These are phyloP conservation scores for Colletotrichum neosansevieriae DNA, from an alignment of 2,329 filamentous ascomycete genomes.

Conservation along the genomic window DNA sequence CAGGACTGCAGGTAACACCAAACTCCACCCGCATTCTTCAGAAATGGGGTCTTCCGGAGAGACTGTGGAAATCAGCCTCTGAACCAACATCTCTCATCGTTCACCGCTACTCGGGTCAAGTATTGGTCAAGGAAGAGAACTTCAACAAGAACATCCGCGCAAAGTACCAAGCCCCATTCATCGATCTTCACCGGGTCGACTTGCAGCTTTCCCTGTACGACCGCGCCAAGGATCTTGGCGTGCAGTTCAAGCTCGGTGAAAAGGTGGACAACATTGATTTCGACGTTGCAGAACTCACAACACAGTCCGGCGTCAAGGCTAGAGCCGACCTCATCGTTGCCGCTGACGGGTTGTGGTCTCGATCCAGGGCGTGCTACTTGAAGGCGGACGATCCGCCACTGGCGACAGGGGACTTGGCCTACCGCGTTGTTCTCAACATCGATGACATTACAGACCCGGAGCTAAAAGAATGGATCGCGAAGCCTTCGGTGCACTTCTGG, in stretches of 20 bases:
- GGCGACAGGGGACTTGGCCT: conserved; percentile 74
- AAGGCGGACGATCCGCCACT: conserved; percentile 60
- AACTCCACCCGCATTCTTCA: conserved; percentile 63
- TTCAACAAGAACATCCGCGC: conserved; percentile 65
- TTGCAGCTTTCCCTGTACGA: conserved; percentile 66
- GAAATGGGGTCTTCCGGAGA: conserved; percentile 61
- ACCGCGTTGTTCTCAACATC: conserved; percentile 68
- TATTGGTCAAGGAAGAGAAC: conserved; percentile 62
- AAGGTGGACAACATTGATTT: conserved; percentile 62
- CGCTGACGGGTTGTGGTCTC: conserved; percentile 74
- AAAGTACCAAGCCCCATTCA: conserved; percentile 69
- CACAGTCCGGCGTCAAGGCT: conserved; percentile 52
- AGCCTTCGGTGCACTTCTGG: conserved; percentile 71
- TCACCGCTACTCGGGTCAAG: conserved; percentile 63
- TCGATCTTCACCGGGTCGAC: conserved; percentile 72
- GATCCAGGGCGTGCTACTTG: conserved; percentile 63
- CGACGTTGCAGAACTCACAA: conserved; percentile 55
- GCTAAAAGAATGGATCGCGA: conserved; percentile 64
- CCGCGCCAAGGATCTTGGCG: conserved; percentile 65
- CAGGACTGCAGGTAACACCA: conserved; percentile 66
- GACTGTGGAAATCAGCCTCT: conserved; percentile 53
- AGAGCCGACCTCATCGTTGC: conserved; percentile 70
- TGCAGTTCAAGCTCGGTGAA: conserved; percentile 61
- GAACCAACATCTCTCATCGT: conserved; percentile 63
- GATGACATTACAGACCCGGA: conserved; percentile 64